Conservation (phyloP, 306 rosid species). For the Malus asiatica region DNA sequence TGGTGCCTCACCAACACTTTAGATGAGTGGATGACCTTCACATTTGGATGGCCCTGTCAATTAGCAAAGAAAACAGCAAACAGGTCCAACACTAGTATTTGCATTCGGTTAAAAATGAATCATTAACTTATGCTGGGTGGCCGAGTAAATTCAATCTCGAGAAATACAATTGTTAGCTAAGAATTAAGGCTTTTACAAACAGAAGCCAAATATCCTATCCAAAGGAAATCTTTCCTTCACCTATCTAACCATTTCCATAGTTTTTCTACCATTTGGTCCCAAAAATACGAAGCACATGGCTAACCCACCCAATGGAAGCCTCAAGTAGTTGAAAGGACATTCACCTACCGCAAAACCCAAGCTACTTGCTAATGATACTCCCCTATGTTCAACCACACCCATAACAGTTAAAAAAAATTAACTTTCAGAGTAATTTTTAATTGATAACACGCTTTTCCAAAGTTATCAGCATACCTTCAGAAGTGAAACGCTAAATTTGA, state of each 20-base stretch:
- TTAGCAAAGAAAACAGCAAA: not conserved
- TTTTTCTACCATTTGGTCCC: no score
- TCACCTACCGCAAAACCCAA: not conserved
- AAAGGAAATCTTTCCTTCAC: no score
- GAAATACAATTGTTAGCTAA: no score
- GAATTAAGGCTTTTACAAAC: no score
- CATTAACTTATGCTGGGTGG: no score
- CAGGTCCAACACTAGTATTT: not conserved
- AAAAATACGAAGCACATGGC: no score
- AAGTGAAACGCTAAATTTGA: slow-evolving; percentile 70
- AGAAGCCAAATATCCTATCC: no score
- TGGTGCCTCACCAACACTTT: slow-evolving; percentile 99
- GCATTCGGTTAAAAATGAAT: no score
- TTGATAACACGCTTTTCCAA: not conserved
- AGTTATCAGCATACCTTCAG: slow-evolving; percentile 53
- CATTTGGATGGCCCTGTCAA: slow-evolving; percentile 85
- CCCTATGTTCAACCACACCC: not conserved
- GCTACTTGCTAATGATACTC: not conserved
- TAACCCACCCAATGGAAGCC: not conserved
- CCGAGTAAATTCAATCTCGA: no score
- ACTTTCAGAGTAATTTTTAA: not conserved
- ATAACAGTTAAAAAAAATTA: not conserved
- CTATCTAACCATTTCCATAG: no score
- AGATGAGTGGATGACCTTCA: slow-evolving; percentile 85
- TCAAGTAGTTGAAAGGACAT: not conserved